Evolutionary conservation across 345 rosid species (phyloP).

Genomic region (Populus euphratica): DNA sequence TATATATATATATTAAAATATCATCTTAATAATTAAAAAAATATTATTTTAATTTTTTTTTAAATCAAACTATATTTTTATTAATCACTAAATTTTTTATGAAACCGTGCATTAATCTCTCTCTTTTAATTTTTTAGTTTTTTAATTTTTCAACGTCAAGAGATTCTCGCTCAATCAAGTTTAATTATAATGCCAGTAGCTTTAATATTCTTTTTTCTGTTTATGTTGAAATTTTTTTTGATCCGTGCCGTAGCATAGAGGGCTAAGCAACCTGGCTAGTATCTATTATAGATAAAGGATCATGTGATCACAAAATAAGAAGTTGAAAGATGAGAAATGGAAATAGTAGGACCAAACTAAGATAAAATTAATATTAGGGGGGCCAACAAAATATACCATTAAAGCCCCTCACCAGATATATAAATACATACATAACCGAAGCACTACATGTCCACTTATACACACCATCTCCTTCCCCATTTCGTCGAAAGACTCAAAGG

Average conservation of each 20-base stretch:
- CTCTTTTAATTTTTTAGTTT: no score
- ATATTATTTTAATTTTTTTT: no score
- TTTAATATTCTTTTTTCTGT: no score
- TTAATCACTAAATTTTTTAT: fast-evolving
- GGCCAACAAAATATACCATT: not conserved
- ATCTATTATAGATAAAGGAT: not conserved
- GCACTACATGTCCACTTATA: not conserved
- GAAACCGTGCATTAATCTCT: fast-evolving
- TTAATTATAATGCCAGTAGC: no score
- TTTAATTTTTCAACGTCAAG: no score
- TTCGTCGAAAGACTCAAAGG: conserved; percentile 2
- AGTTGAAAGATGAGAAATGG: not conserved
- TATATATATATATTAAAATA: no score
- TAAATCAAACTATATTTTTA: no score
- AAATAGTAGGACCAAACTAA: not conserved
- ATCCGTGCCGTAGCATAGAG: no score
- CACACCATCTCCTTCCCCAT: not conserved
- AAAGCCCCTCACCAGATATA: not conserved
- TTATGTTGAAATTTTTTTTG: no score
- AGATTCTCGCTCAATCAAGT: no score
- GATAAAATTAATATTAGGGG: not conserved
- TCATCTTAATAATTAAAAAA: no score
- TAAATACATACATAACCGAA: not conserved
- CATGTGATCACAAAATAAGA: not conserved
- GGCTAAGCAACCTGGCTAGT: no score